Base-by-base conservation (phyloP, 2,329 filamentous ascomycete genomes). In the Arthrobotrys sphaeroides region DNA sequence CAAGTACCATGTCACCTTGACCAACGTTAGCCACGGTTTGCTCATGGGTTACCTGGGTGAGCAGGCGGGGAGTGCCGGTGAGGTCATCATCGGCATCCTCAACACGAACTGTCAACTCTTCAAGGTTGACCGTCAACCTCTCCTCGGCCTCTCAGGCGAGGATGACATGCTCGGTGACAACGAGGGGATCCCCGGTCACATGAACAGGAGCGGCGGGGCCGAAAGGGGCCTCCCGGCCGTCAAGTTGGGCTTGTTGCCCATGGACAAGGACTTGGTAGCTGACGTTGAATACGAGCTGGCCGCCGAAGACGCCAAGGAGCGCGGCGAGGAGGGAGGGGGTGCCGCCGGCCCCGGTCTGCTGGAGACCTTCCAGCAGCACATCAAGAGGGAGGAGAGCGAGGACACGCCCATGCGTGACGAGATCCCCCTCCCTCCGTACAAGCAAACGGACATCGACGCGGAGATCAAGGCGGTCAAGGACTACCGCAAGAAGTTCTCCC, bases 401-500 rank as follows among this genome's bases (percentile, higher is more conserved):
- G 95, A 98, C 81, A 92, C 87, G 0, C 94, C 94, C 1, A 90
- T 85, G 53, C 88, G 94, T 45, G 86, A 90, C 13, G 90, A 94
- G 22, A 87, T 98, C 20, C 94, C 95, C 1, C 88, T 96, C 20
- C 95, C 95, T 0, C 91, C 93, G 3, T 96, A 94, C 0, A 88
- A 93, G 16, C 93, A 93, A 2, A 88, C 94, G 76, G 95, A 99
- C 80, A 93, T 99, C 5, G 89, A 92, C 26, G 92, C 97, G 84
- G 95, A 98, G 82, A 93, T 98, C 80, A 92, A 95, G 80, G 95
- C 94, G 81, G 89, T 98, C 7, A 92, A 93, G 78, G 95, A 99
- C 82, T 92, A 96, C 80, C 89, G 95, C 20, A 94, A 98, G 80
- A 88, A 94, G 16, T 96, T 97, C 82, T 91, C 89, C 81, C 94